Evolutionary conservation across 23 red algal species (phyloP), one percentile per base, ranked within the genome.

Genomic region (Pyropia haitanensis): DNA sequence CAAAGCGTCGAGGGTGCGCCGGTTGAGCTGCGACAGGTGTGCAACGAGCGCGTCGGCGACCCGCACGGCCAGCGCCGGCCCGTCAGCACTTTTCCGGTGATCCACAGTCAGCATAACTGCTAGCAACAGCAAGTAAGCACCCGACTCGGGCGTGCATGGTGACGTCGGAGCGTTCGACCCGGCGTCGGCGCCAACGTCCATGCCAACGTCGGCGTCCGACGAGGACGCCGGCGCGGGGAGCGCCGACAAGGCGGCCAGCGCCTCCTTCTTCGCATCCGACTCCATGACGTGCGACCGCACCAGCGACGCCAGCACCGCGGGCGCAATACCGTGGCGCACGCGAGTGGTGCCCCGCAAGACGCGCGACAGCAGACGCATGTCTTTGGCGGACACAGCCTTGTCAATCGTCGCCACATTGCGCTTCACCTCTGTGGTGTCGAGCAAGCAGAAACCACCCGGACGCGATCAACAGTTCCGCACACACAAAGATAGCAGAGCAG

Each of bases 1-100:
- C 30, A 98, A 72, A 46, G 91, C 94, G 71, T 98, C 94, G 64
- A 98, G 70, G 1, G 94, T 91, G 49, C 94, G 81, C 23, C 85
- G 75, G 25, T 89, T 89, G 30, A 71, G 64, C 24, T 58, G 61
- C 13, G 76, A 50, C 20, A 98, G 34, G 15, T 64, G 71, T 2
- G 70, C 65, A 52, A 98, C 77, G 39, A 98, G 74, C 13, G 61
- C 54, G 17, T 49, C 58, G 25, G 80, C 73, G 2, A 64, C 61
- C 6, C 5, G 25, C 18, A 86, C 49, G 50, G 94, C 94, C 21
- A 46, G 39, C 4, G 39, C 39, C 10, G 39, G 8, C 39, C 74
- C 80, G 18, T 78, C 33, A 53, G 64, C 53, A 27, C 52, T 78
- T 25, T 78, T 72, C 18, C 46, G 64, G 32, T 98, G 39, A 46